phyloP scores from a whole-genome alignment of 1,284 basidiomycete species.

The Cutaneotrichosporon daszewskae region DNA sequence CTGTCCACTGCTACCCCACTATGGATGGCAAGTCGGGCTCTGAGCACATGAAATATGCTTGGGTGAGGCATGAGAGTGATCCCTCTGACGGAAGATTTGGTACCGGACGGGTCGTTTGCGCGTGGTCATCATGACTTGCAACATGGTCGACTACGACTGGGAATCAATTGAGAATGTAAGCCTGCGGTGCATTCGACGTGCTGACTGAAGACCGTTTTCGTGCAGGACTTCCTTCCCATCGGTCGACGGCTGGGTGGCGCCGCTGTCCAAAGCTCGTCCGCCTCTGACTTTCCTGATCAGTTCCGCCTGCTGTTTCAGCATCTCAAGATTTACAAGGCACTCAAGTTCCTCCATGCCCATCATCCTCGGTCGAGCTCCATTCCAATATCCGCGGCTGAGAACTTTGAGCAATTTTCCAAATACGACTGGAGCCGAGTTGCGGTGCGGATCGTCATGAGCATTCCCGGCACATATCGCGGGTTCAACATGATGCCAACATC shows the following conservation, averaged over 20 bases:
- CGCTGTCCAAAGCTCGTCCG: not conserved
- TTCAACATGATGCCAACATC: conserved; percentile 25
- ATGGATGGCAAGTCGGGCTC: conserved; percentile 30
- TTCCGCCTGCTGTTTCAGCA: conserved; percentile 37
- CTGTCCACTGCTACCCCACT: conserved; percentile 31
- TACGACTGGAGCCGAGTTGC: conserved; percentile 44
- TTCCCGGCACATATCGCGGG: conserved; percentile 36
- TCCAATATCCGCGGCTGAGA: conserved; percentile 17
- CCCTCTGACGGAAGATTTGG: conserved; percentile 30
- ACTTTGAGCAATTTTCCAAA: conserved; percentile 20
- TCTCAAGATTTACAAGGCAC: conserved; percentile 36
- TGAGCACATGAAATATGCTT: conserved; percentile 44
- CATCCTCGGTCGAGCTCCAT: conserved; percentile 30
- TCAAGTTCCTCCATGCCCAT: conserved; percentile 22
- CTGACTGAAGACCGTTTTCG: conserved; percentile 40
- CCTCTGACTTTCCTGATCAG: conserved; percentile 33
- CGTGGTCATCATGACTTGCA: conserved; percentile 41
- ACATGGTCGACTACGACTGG: conserved; percentile 45
- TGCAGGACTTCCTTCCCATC: conserved; percentile 43
- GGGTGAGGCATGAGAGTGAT: conserved; percentile 22
- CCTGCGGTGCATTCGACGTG: not conserved
- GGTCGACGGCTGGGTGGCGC: not conserved
- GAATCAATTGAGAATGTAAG: conserved; percentile 45
- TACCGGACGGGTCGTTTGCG: conserved; percentile 46
- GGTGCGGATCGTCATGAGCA: conserved; percentile 42